Evolutionary conservation across 352 stramenopile species (phyloP).

Genomic region (Phytophthora macrochlamydospora): DNA sequence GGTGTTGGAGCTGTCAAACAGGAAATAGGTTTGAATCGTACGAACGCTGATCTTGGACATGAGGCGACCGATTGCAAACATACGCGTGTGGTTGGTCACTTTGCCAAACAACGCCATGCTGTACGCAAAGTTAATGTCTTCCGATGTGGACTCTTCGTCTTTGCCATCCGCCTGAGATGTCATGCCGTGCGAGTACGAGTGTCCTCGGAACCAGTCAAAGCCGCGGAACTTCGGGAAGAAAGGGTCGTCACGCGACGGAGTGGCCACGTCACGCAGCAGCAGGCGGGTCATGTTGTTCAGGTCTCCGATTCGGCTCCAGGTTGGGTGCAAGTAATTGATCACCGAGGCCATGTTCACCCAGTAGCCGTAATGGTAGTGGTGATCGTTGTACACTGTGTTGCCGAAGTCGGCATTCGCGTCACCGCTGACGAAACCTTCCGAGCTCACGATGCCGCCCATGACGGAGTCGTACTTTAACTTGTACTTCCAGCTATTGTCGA

Average conservation of each 20-base stretch:
- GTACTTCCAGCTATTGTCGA: conserved; percentile 70
- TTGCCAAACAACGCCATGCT: conserved; percentile 54
- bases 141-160: conserved; percentile 67
- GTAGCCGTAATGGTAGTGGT: conserved; percentile 83
- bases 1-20: conserved; percentile 61
- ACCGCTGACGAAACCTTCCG: conserved; percentile 52
- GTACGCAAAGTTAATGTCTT: conserved; percentile 76
- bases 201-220: conserved; percentile 74
- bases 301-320: conserved; percentile 49
- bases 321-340: conserved; percentile 76
- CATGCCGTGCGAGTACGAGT: conserved; percentile 76
- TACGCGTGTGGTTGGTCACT: conserved; percentile 43
- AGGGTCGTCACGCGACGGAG: conserved; percentile 46
- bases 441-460: conserved; percentile 68
- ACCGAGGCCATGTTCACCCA: conserved; percentile 69
- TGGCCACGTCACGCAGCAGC: conserved; percentile 61
- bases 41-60: conserved; percentile 63
- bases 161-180: conserved; percentile 66
- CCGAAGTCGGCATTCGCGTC: conserved; percentile 74
- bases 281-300: conserved; percentile 59
- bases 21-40: conserved; percentile 70
- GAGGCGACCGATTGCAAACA: conserved; percentile 51
- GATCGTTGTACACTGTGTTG: conserved; percentile 80
- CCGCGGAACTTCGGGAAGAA: conserved; percentile 71
- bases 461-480: conserved; percentile 68